Percentiles rank a stretch among this genome's conserved stretches.
Conservation (phyloP, 2,329 filamentous ascomycete genomes). For the Madurella fahalii region DNA sequence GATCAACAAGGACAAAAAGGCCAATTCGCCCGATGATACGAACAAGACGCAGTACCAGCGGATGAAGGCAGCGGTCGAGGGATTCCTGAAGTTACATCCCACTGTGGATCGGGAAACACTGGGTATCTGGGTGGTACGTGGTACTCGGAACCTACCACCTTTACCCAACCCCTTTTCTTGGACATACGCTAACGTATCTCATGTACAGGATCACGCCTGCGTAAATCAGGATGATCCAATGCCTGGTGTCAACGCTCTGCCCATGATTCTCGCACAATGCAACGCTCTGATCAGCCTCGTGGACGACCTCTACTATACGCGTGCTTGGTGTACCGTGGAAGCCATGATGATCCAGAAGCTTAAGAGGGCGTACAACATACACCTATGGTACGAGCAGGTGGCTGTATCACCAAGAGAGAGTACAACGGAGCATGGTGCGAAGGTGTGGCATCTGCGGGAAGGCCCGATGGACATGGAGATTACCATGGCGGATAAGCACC, state of each 20-base stretch:
- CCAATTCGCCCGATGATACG: slow-evolving; percentile 28
- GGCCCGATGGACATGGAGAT: slow-evolving; percentile 5
- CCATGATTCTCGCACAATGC: slow-evolving; percentile 37
- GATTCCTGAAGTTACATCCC: slow-evolving; percentile 27
- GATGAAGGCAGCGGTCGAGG: slow-evolving; percentile 30
- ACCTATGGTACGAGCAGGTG: slow-evolving; percentile 30
- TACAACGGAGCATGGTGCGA: background rate
- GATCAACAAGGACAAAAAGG: slow-evolving; percentile 24
- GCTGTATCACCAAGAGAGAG: background rate
- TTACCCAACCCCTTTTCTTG: too few species aligned
- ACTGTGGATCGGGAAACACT: slow-evolving; percentile 23
- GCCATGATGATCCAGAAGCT: slow-evolving; percentile 33
- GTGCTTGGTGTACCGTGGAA: slow-evolving; percentile 39
- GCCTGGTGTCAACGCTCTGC: slow-evolving; percentile 34
- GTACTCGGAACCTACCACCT: background rate
- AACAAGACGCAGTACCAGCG: slow-evolving; percentile 31
- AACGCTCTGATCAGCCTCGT: slow-evolving; percentile 38
- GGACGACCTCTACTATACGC: slow-evolving; percentile 33
- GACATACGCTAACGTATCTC: too few species aligned
- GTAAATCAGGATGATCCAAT: slow-evolving; percentile 34
- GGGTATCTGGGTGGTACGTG: slow-evolving; percentile 31
- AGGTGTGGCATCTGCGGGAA: background rate
- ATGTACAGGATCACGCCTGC: slow-evolving; percentile 34
- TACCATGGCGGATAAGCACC: slow-evolving; percentile 6
- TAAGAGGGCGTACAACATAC: slow-evolving; percentile 29